Evolutionary conservation across 164 flowering plant species (phyloP).

Genomic region (Buxus sempervirens): DNA sequence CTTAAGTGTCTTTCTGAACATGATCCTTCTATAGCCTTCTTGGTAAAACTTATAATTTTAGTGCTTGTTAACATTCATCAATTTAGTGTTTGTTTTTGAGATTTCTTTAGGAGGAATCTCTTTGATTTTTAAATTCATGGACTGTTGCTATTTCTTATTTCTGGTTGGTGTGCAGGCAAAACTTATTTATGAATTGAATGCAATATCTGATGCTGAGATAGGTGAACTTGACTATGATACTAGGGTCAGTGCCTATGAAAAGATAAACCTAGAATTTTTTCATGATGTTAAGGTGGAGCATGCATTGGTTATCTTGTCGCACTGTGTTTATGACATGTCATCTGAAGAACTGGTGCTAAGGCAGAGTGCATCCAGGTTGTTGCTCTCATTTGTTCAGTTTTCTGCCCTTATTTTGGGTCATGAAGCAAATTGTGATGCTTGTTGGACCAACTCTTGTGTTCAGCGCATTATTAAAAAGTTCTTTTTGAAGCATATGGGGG

Average conservation of each 20-base stretch:
- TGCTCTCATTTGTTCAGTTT: constrained; percentile 69
- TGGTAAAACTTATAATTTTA: constrained; percentile 56
- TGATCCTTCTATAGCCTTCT: constrained; percentile 52
- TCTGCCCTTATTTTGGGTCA: constrained; percentile 33
- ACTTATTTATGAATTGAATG: constrained; percentile 61
- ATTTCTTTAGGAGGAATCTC: neutral
- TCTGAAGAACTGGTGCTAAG: constrained; percentile 66
- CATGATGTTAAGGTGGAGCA: constrained; percentile 37
- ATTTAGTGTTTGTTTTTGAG: constrained; percentile 7
- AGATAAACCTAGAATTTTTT: constrained; percentile 45
- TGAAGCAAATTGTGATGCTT: constrained; percentile 19
- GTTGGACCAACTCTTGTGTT: constrained; percentile 52
- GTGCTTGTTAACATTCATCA: too few species aligned
- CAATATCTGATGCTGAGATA: constrained; percentile 57
- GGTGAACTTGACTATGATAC: constrained; percentile 73
- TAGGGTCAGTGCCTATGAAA: constrained; percentile 62
- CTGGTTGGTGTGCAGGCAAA: constrained; percentile 52
- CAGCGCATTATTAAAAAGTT: constrained; percentile 49
- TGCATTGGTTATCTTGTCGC: constrained; percentile 66
- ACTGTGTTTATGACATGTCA: constrained; percentile 74
- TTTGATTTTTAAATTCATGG: neutral
- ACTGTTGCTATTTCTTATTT: neutral
- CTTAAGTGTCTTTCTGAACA: constrained; percentile 48
- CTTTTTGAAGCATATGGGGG: constrained; percentile 67
- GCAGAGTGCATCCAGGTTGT: constrained; percentile 62